Conservation (phyloP, 257 asterid species). For the Solanum tarijense region DNA sequence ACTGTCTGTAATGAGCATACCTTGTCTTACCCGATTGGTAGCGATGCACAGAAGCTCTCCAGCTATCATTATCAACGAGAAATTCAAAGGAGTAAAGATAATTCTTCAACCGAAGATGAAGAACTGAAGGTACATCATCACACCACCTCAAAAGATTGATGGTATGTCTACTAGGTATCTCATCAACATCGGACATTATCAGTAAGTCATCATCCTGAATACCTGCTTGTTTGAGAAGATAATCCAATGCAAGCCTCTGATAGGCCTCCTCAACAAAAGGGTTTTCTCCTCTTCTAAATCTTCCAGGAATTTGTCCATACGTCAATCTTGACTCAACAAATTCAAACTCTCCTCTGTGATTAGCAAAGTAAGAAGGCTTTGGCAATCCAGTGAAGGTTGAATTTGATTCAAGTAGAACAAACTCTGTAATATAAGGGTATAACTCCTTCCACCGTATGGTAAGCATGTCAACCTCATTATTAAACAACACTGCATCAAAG, state of each 20-base stretch:
- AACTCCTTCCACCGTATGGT: constrained; percentile 72
- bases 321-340: constrained; percentile 58
- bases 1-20: constrained; percentile 74
- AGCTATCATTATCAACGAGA: constrained; percentile 57
- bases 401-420: constrained; percentile 69
- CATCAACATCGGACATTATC: constrained; percentile 74
- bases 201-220: constrained; percentile 67
- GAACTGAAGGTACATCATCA: constrained; percentile 53
- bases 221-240: constrained; percentile 73
- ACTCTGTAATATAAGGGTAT: constrained; percentile 59
- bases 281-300: constrained; percentile 62
- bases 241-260: constrained; percentile 69
- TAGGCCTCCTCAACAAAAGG: constrained; percentile 80
- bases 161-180: constrained; percentile 67
- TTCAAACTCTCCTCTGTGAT: constrained; percentile 37
- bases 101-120: constrained; percentile 66
- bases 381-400: constrained; percentile 73
- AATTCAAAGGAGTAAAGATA: constrained; percentile 73
- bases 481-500: constrained; percentile 70
- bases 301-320: constrained; percentile 68
- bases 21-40: constrained; percentile 65
- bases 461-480: constrained; percentile 67
- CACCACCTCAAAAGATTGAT: constrained; percentile 81
- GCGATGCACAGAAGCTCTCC: constrained; percentile 74
- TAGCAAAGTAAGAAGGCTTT: constrained; percentile 46